Percentiles rank a stretch among this genome's conserved stretches.
Evolutionary conservation across 352 stramenopile species (phyloP).

Genomic region (Lagenidium giganteum): DNA sequence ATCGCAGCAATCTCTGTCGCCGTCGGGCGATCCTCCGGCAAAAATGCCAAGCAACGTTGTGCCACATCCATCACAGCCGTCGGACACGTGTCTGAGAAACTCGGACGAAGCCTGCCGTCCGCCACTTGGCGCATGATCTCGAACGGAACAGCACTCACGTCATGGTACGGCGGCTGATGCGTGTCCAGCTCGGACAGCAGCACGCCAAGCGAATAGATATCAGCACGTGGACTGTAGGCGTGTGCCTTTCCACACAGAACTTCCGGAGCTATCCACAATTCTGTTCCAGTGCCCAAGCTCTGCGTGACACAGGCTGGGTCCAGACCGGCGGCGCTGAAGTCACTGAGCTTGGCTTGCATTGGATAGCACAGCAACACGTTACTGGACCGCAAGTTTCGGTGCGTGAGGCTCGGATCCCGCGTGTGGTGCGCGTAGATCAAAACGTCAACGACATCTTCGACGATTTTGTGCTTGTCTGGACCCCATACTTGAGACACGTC

Average conservation of each 20-base stretch:
- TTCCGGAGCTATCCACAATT: slow-evolving; percentile 30
- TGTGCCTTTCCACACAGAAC: slow-evolving; percentile 21
- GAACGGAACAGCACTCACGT: too few species aligned
- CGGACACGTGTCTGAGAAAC: slow-evolving; percentile 16
- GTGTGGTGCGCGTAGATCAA: slow-evolving; percentile 26
- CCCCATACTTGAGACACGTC: slow-evolving; percentile 15
- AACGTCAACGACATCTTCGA: slow-evolving; percentile 22
- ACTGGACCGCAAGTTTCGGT: slow-evolving; percentile 28
- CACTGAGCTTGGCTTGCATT: slow-evolving; percentile 24
- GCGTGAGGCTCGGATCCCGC: slow-evolving; percentile 21
- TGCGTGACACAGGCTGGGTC: slow-evolving; percentile 18
- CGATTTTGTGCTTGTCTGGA: slow-evolving; percentile 22
- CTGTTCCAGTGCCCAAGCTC: slow-evolving; percentile 22
- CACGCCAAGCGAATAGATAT: slow-evolving; percentile 36
- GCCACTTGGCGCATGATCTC: slow-evolving; percentile 17
- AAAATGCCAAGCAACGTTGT: slow-evolving; percentile 17
- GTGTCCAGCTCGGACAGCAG: slow-evolving; percentile 17
- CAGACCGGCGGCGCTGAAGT: slow-evolving; percentile 25
- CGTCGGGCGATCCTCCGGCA: slow-evolving; percentile 10
- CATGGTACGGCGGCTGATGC: slow-evolving; percentile 11
- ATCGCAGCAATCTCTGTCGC: slow-evolving; percentile 8
- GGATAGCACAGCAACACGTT: slow-evolving; percentile 28
- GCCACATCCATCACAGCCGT: slow-evolving; percentile 14
- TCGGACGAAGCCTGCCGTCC: slow-evolving; percentile 11
- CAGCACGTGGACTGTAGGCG: slow-evolving; percentile 22